Evolutionary conservation across 495 filamentous ascomycete species (phyloP).

Genomic region (Penicillium bialowiezense): DNA sequence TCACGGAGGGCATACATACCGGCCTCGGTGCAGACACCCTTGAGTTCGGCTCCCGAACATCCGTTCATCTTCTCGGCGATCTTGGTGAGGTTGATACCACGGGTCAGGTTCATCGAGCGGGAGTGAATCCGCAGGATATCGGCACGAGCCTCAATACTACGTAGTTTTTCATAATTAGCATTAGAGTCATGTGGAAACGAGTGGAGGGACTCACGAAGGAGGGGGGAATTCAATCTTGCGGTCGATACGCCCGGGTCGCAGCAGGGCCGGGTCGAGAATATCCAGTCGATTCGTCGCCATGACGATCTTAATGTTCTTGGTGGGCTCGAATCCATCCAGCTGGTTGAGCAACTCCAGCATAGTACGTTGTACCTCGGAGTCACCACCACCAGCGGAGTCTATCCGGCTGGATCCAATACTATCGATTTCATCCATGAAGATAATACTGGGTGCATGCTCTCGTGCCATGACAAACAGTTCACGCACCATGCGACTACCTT

Average conservation of each 20-base stretch:
- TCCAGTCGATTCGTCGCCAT: conserved; percentile 99
- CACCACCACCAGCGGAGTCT: conserved; percentile 89
- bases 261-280: conserved; percentile 90
- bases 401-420: conserved; percentile 97
- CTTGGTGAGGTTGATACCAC: conserved; percentile 96
- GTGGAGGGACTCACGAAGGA: conserved; percentile 59
- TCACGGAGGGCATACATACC: conserved; percentile 98
- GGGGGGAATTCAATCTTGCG: conserved; percentile 99
- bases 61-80: conserved; percentile 99
- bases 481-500: conserved; percentile 96
- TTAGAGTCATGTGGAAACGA: not conserved
- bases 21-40: conserved; percentile 95
- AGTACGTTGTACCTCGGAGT: conserved; percentile 99
- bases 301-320: conserved; percentile 99
- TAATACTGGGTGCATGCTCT: conserved; percentile 98
- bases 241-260: conserved; percentile 95
- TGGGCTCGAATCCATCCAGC: conserved; percentile 97
- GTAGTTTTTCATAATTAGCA: conserved; percentile 16
- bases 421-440: conserved; percentile 99
- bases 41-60: conserved; percentile 93
- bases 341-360: conserved; percentile 98
- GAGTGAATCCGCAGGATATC: conserved; percentile 98
- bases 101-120: conserved; percentile 95
- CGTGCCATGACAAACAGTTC: conserved; percentile 99
- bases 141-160: conserved; percentile 84